phyloP scores from a whole-genome alignment of 208 protist genomes.

The Trichomonas vaginalis region DNA sequence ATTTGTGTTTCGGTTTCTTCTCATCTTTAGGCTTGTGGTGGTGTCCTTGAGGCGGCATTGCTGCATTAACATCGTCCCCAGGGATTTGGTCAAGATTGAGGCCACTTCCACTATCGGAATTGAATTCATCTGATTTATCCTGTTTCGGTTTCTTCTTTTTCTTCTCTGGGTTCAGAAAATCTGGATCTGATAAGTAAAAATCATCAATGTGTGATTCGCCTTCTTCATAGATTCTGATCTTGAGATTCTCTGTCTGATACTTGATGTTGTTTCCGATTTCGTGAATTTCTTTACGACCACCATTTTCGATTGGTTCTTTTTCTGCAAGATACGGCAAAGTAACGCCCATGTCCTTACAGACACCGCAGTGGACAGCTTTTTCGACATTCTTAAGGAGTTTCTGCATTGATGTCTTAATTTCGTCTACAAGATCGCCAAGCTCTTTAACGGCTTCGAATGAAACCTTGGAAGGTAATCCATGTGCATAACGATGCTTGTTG shows the following conservation, averaged over 20 bases:
- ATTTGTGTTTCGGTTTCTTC: neutral
- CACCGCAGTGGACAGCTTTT: neutral
- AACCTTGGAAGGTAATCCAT: neutral
- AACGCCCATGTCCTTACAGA: neutral
- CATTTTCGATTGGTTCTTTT: neutral
- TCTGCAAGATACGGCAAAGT: neutral
- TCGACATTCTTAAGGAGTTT: neutral
- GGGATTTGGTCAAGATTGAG: neutral
- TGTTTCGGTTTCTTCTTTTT: neutral
- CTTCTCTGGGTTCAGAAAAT: neutral
- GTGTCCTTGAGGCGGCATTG: neutral
- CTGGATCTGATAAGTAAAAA: neutral
- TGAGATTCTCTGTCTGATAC: neutral
- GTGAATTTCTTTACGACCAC: neutral
- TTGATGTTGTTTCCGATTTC: neutral
- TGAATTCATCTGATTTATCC: neutral
- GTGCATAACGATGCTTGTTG: neutral
- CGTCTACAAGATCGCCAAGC: neutral
- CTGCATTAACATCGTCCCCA: no score
- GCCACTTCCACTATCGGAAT: neutral
- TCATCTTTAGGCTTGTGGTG: neutral
- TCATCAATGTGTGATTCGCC: neutral
- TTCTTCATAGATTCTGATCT: neutral
- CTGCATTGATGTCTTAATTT: neutral
- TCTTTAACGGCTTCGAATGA: neutral